A percentile compares a stretch with the other conserved stretches of the same genome.
These are phyloP conservation scores for Cyberlindnera japonica DNA, from an alignment of 805 yeast species.

Conservation along the genomic window DNA sequence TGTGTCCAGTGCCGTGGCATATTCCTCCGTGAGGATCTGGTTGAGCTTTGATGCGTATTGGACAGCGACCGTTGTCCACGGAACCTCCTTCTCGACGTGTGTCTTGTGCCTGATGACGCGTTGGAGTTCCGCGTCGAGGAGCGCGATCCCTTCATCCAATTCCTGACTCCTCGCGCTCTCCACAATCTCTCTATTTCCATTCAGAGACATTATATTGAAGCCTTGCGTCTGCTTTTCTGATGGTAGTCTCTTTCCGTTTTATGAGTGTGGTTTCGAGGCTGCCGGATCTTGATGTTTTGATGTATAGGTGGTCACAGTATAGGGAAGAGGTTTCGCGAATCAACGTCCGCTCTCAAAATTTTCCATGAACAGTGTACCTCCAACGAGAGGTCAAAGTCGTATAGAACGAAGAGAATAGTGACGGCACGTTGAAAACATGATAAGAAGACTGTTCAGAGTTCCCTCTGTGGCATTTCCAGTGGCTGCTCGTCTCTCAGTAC, in stretches of 20 bases:
- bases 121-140: constrained; percentile 9
- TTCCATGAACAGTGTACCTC: constrained; percentile 2
- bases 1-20: constrained; percentile 2
- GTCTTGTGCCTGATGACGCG: constrained; percentile 7
- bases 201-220: too few relatives aligned
- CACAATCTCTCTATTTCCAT: too few relatives aligned
- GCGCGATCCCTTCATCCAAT: constrained; percentile 4
- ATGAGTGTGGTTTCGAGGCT: too few relatives aligned
- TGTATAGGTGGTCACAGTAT: too few relatives aligned
- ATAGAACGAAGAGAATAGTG: too few relatives aligned
- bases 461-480: background rate
- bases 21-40: constrained; percentile 8
- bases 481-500: background rate
- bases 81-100: constrained; percentile 1
- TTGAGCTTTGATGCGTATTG: constrained; percentile 6
- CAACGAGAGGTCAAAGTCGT: too few relatives aligned
- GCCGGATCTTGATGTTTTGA: too few relatives aligned
- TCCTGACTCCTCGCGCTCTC: too few relatives aligned
- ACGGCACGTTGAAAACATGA: too few relatives aligned
- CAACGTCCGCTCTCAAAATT: constrained; percentile 11
- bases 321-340: too few relatives aligned
- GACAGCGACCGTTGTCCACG: constrained; percentile 1
- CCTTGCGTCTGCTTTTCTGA: too few relatives aligned
- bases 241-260: too few relatives aligned
- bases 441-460: constrained; percentile 13